phyloP scores from a whole-genome alignment of 352 stramenopile genomes.

The Aphanomyces cochlioides region DNA sequence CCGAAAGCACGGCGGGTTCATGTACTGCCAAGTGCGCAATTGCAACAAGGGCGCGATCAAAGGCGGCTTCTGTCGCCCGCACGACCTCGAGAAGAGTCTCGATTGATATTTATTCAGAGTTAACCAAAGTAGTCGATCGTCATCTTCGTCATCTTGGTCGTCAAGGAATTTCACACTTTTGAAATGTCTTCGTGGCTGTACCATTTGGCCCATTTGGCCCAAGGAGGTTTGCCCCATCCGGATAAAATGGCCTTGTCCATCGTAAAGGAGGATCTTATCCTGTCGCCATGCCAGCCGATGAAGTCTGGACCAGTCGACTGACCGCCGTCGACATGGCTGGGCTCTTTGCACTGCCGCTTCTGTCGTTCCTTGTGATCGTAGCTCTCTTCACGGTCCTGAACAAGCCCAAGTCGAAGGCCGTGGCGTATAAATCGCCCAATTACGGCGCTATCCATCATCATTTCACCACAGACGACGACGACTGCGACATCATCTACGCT shows the following conservation, averaged over 20 bases:
- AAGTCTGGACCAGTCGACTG: conserved; percentile 3
- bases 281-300: too few species aligned
- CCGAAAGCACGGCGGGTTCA: conserved; percentile 63
- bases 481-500: conserved; percentile 33
- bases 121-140: background rate
- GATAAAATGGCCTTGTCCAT: too few species aligned
- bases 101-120: background rate
- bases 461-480: background rate
- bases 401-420: conserved; percentile 25
- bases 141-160: too few species aligned
- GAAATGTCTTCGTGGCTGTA: too few species aligned
- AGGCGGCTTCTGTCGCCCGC: conserved; percentile 59
- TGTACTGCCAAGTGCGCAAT: conserved; percentile 60
- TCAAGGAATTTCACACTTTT: too few species aligned
- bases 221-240: too few species aligned
- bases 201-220: too few species aligned
- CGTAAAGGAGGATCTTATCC: too few species aligned
- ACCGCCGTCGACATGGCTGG: conserved; percentile 28
- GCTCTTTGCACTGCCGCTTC: conserved; percentile 44
- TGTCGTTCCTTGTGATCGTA: conserved; percentile 53
- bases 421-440: background rate
- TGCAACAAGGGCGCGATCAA: conserved; percentile 78
- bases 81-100: conserved; percentile 35
- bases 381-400: conserved; percentile 62
- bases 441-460: conserved; percentile 7